Evolutionary conservation across 345 rosid species (phyloP).

Genomic region (Passiflora organensis): DNA sequence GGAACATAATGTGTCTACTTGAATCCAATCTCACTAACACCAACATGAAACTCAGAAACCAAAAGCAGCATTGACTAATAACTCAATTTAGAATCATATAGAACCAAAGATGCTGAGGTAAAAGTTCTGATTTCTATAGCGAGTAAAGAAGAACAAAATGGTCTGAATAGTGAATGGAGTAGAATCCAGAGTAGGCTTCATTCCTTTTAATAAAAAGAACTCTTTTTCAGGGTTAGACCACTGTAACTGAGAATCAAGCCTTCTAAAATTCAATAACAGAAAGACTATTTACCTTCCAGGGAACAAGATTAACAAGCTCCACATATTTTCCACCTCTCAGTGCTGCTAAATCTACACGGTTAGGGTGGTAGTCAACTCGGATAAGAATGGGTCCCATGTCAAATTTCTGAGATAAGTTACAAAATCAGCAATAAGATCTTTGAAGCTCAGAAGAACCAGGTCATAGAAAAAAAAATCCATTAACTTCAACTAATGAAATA

Average conservation of each 20-base stretch:
- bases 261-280: neutral
- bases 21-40: too few species aligned
- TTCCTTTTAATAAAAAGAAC: neutral
- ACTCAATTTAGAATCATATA: too few species aligned
- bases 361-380: slow-evolving; percentile 87
- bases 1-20: too few species aligned
- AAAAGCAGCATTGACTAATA: too few species aligned
- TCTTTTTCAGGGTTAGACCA: neutral
- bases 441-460: neutral
- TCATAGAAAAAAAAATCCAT: too few species aligned
- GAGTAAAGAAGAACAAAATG: too few species aligned
- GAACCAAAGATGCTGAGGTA: too few species aligned
- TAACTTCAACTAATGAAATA: too few species aligned
- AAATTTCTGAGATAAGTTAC: slow-evolving; percentile 57
- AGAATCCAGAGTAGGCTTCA: too few species aligned
- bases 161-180: too few species aligned
- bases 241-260: neutral
- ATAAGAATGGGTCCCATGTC: slow-evolving; percentile 75
- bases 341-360: slow-evolving; percentile 84
- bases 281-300: slow-evolving; percentile 72
- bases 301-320: slow-evolving; percentile 90
- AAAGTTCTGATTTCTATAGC: too few species aligned
- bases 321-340: slow-evolving; percentile 77
- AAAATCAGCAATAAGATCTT: slow-evolving; percentile 23
- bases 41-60: too few species aligned